Evolutionary conservation across 352 stramenopile genomes (phyloP).

Genomic region (Globisporangium yorkense): DNA sequence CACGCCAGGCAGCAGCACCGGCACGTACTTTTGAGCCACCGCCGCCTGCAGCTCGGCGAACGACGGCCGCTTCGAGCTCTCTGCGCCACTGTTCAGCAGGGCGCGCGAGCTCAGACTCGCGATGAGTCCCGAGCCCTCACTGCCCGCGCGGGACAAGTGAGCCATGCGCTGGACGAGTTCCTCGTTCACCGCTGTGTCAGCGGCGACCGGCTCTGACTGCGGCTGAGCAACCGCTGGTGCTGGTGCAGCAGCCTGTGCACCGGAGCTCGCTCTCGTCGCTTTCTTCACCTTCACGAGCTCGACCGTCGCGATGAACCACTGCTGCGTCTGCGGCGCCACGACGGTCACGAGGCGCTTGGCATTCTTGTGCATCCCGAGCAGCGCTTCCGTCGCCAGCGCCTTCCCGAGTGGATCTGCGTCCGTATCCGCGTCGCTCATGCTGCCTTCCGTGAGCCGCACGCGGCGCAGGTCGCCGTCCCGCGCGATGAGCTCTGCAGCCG

Average conservation of each 20-base stretch:
- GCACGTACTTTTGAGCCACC: slow-evolving; percentile 29
- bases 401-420: slow-evolving; percentile 23
- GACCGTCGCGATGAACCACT: slow-evolving; percentile 62
- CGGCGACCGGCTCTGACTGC: slow-evolving; percentile 11
- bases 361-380: slow-evolving; percentile 64
- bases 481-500: slow-evolving; percentile 16
- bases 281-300: slow-evolving; percentile 82
- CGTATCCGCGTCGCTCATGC: background rate
- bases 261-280: slow-evolving; percentile 20
- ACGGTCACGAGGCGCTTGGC: slow-evolving; percentile 47
- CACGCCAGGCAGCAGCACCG: slow-evolving; percentile 41
- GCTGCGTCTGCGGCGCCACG: slow-evolving; percentile 31
- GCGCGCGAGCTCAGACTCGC: slow-evolving; percentile 39
- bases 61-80: slow-evolving; percentile 3
- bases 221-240: background rate
- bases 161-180: slow-evolving; percentile 73
- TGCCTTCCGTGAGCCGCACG: slow-evolving; percentile 30
- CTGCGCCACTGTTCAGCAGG: background rate
- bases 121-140: slow-evolving; percentile 45
- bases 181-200: slow-evolving; percentile 19
- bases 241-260: background rate
- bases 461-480: slow-evolving; percentile 33
- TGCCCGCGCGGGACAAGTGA: slow-evolving; percentile 53
- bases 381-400: slow-evolving; percentile 35
- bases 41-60: slow-evolving; percentile 12